These are phyloP conservation scores for Thraustochytrium sp. DNA, from an alignment of 352 stramenopile genomes.

Conservation along the genomic window DNA sequence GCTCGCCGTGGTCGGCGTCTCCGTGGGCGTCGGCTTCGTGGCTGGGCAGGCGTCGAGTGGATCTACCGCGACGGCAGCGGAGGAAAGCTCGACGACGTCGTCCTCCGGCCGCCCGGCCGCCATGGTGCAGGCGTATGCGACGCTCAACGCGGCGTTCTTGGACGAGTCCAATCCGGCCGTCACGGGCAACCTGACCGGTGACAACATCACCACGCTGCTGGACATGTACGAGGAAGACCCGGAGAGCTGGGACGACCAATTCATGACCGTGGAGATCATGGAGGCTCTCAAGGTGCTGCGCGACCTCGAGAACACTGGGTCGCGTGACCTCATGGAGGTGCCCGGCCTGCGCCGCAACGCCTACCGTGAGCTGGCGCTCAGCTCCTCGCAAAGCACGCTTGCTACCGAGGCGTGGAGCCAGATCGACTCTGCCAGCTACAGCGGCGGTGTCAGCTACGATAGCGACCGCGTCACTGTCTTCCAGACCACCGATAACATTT, in stretches of 20 bases:
- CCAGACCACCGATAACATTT: not conserved
- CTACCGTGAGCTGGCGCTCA: not conserved
- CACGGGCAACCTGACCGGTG: not conserved
- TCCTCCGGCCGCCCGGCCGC: too few relatives aligned
- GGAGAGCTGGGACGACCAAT: not conserved
- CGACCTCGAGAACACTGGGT: not conserved
- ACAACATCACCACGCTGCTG: not conserved
- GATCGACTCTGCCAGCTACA: constrained; percentile 8
- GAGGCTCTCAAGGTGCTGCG: not conserved
- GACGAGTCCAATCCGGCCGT: not conserved
- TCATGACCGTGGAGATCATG: not conserved
- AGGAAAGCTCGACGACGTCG: too few relatives aligned
- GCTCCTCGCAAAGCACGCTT: not conserved
- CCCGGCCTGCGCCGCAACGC: not conserved
- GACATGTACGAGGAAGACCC: not conserved
- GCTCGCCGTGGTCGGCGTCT: not conserved
- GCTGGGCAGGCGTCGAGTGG: not conserved
- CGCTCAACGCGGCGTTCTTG: not conserved
- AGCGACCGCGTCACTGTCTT: not conserved
- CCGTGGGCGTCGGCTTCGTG: not conserved
- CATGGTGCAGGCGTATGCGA: not conserved
- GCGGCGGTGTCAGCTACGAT: not conserved
- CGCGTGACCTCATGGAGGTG: not conserved
- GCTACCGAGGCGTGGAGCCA: not conserved
- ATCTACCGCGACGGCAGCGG: not conserved